Percentiles rank a stretch among this genome's conserved stretches.
Conservation (phyloP, 257 asterid genomes). For the Solanum medicagineum region DNA sequence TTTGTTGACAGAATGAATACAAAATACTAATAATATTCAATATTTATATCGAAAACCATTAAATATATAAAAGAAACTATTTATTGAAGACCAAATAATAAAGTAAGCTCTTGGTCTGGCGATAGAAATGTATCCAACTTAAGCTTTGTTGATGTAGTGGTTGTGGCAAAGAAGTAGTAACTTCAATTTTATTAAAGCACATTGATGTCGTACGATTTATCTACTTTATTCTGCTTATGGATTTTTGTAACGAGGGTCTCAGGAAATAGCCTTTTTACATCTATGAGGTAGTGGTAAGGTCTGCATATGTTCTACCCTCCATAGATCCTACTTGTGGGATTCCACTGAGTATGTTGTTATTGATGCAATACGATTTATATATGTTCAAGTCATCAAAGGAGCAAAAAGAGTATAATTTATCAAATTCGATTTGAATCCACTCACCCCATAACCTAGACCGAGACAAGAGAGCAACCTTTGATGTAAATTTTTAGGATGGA, state of each 20-base stretch:
- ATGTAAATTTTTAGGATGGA: background rate
- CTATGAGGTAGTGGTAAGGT: too few relatives aligned
- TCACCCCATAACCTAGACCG: background rate
- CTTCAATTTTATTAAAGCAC: background rate
- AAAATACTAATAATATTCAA: background rate
- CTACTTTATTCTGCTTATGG: too few relatives aligned
- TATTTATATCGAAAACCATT: background rate
- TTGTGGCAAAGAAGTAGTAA: background rate
- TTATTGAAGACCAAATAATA: background rate
- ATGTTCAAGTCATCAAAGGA: background rate
- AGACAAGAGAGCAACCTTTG: background rate
- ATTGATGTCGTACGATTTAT: background rate
- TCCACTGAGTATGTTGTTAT: too few relatives aligned
- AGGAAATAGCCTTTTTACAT: too few relatives aligned
- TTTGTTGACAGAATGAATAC: background rate
- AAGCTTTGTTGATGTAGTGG: background rate
- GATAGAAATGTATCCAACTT: background rate
- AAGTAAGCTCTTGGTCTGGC: background rate
- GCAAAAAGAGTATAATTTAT: background rate
- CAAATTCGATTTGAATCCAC: background rate
- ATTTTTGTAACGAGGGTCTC: too few relatives aligned
- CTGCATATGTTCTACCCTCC: too few relatives aligned
- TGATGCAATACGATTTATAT: background rate
- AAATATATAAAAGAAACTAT: background rate
- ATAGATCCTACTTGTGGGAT: too few relatives aligned